These are phyloP conservation scores for Mrakia frigida DNA, from an alignment of 768 basidiomycete genomes.

Conservation along the genomic window DNA sequence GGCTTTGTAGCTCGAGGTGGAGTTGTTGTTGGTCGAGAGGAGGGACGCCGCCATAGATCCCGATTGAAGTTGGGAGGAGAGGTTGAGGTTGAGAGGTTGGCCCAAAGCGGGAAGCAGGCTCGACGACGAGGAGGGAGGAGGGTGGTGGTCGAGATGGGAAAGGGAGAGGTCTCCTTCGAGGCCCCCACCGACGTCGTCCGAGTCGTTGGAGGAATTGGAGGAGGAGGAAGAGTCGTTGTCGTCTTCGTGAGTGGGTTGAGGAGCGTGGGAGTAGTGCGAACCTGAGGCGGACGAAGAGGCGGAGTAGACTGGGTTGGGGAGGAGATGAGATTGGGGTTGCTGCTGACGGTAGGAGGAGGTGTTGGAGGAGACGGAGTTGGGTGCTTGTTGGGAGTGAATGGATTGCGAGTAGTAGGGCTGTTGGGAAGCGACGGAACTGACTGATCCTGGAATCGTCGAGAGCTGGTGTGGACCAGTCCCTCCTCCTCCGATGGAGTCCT, in stretches of 20 bases:
- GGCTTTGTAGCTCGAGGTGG: not conserved
- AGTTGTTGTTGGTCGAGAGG: not conserved
- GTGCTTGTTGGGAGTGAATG: not conserved
- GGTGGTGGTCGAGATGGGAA: not conserved
- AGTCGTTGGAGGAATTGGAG: not conserved
- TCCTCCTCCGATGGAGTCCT: conserved; percentile 21
- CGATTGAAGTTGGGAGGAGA: not conserved
- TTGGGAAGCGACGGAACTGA: not conserved
- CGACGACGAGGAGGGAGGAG: not conserved
- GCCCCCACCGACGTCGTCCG: not conserved
- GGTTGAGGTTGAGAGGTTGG: not conserved
- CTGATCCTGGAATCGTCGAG: not conserved
- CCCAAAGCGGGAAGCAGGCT: not conserved
- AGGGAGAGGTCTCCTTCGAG: conserved; percentile 4
- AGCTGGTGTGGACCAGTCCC: not conserved
- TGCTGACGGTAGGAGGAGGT: not conserved
- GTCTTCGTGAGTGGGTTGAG: conserved; percentile 20
- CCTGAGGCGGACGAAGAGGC: conserved; percentile 15
- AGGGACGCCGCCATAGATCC: not conserved
- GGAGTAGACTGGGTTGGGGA: conserved; percentile 19
- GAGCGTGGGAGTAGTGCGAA: conserved; percentile 14
- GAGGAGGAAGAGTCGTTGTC: conserved; percentile 22
- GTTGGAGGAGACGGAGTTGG: not conserved
- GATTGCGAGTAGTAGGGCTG: not conserved
- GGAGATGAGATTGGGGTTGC: not conserved